phyloP scores from a whole-genome alignment of 176 grass and related monocot species.

The Avena eriantha region DNA sequence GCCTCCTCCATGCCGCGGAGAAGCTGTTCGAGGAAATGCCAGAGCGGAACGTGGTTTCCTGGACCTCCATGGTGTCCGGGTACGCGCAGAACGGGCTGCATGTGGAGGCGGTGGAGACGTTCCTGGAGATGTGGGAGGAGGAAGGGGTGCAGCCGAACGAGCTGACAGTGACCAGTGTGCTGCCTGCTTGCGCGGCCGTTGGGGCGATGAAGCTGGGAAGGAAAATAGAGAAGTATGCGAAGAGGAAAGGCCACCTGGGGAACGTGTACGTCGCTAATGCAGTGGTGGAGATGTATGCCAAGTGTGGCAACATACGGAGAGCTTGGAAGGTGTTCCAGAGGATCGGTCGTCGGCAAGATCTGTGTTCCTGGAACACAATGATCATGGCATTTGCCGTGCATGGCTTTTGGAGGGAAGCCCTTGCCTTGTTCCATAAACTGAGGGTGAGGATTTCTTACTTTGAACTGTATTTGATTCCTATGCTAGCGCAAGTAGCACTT shows the following conservation, averaged over 20 bases:
- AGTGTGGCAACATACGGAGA: conserved; percentile 59
- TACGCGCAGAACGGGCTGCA: conserved; percentile 56
- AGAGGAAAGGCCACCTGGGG: conserved; percentile 34
- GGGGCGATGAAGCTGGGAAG: conserved; percentile 64
- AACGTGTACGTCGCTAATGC: conserved; percentile 62
- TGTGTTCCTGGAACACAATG: conserved; percentile 94
- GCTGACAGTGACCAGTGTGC: conserved; percentile 63
- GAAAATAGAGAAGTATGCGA: conserved; percentile 63
- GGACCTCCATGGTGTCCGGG: conserved; percentile 78
- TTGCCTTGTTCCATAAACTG: conserved; percentile 63
- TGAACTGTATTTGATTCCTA: neutral
- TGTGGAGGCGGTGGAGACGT: conserved; percentile 51
- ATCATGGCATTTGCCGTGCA: conserved; percentile 76
- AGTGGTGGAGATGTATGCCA: conserved; percentile 83
- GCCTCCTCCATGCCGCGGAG: conserved; percentile 47
- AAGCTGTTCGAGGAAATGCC: conserved; percentile 77
- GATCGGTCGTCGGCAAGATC: conserved; percentile 50
- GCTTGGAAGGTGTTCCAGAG: conserved; percentile 70
- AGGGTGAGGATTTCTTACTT: conserved; percentile 45
- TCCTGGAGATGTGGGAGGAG: conserved; percentile 65
- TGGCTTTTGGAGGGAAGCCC: conserved; percentile 55
- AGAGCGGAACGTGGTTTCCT: conserved; percentile 60
- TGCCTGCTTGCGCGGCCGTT: conserved; percentile 71
- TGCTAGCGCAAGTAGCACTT: neutral
- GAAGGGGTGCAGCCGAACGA: conserved; percentile 52